Percentiles rank a stretch among this genome's conserved stretches.
Conservation (phyloP, 352 stramenopile species). For the Phytophthora cactorum region DNA sequence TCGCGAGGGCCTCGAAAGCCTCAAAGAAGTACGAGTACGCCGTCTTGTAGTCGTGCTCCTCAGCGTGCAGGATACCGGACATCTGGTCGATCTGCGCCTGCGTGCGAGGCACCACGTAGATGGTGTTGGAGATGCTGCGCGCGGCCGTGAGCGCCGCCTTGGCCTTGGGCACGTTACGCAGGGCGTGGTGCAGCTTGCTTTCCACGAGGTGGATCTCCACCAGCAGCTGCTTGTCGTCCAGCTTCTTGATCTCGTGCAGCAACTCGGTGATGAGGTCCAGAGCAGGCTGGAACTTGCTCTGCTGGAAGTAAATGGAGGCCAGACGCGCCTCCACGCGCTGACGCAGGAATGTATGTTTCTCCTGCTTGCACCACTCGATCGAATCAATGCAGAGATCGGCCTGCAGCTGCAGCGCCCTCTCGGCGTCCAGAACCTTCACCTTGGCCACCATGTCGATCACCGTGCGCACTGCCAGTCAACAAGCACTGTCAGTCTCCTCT, state of each 20-base stretch:
- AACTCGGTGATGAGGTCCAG: conserved; percentile 95
- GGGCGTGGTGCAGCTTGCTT: conserved; percentile 96
- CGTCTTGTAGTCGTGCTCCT: conserved; percentile 99
- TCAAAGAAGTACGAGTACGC: conserved; percentile 99
- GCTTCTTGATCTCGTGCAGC: conserved; percentile 97
- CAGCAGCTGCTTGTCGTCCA: conserved; percentile 99
- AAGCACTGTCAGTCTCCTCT: neutral
- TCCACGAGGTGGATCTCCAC: conserved; percentile 99
- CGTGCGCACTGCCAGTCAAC: conserved; percentile 82
- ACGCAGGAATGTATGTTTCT: conserved; percentile 98
- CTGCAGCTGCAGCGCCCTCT: conserved; percentile 94
- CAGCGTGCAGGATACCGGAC: conserved; percentile 96
- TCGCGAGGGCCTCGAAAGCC: conserved; percentile 95
- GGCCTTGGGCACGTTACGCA: conserved; percentile 97
- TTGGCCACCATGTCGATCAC: conserved; percentile 98
- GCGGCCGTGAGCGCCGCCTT: conserved; percentile 97
- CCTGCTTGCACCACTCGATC: conserved; percentile 93
- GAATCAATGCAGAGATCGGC: conserved; percentile 95
- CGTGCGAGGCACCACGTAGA: conserved; percentile 96
- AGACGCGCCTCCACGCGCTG: conserved; percentile 98
- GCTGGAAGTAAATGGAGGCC: conserved; percentile 91
- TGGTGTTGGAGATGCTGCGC: conserved; percentile 97
- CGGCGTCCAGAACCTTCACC: conserved; percentile 84
- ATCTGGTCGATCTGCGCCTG: conserved; percentile 97
- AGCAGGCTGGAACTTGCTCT: conserved; percentile 92